phyloP scores from a whole-genome alignment of 495 filamentous ascomycete genomes.

The Penicillium pancosmium region DNA sequence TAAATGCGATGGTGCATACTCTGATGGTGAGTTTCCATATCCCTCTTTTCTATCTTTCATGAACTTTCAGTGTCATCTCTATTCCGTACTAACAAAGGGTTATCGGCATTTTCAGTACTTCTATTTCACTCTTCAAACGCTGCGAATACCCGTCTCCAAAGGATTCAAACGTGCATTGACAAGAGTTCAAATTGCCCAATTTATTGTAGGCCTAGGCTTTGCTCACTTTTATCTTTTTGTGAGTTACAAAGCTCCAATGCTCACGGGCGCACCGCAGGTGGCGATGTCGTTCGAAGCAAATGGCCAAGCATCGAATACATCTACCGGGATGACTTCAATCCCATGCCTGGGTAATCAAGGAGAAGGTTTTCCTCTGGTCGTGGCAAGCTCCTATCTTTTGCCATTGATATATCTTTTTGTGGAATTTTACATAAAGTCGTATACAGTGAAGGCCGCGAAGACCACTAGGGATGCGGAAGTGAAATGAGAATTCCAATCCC shows the following conservation, averaged over 20 bases:
- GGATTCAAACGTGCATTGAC: slow-evolving; percentile 20
- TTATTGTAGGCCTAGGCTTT: slow-evolving; percentile 15
- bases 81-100: background rate
- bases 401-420: slow-evolving; percentile 20
- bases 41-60: background rate
- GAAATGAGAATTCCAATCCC: background rate
- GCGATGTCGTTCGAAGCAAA: background rate
- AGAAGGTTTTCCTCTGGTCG: slow-evolving; percentile 6
- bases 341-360: slow-evolving; percentile 19
- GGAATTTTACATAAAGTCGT: slow-evolving; percentile 25
- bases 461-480: background rate
- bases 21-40: slow-evolving; percentile 63
- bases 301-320: background rate
- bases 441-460: slow-evolving; percentile 7
- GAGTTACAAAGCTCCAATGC: slow-evolving; percentile 12
- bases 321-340: background rate
- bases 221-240: slow-evolving; percentile 12
- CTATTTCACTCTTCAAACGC: slow-evolving; percentile 22
- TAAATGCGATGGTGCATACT: slow-evolving; percentile 82
- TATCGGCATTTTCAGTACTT: slow-evolving; percentile 10
- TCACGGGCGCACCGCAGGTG: background rate
- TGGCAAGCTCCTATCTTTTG: slow-evolving; percentile 13
- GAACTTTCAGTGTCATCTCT: background rate
- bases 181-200: slow-evolving; percentile 22
- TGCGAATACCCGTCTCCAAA: slow-evolving; percentile 13